These are phyloP conservation scores for Cicer judaicum DNA, from an alignment of 306 rosid species.

Conservation along the genomic window DNA sequence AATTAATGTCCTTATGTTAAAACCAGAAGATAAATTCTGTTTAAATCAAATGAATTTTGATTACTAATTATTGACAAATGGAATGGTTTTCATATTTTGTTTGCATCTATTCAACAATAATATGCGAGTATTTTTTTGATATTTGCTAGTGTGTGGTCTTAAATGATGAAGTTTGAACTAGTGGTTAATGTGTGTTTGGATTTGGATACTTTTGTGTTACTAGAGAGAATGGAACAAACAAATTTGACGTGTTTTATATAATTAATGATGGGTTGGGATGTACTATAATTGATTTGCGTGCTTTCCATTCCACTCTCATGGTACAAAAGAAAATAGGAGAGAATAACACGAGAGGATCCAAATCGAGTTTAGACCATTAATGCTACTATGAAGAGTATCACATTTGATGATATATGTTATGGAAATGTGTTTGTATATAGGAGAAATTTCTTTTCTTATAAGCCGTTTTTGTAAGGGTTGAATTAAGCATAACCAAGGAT, in stretches of 20 bases:
- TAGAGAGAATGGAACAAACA: background rate
- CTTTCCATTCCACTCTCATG: background rate
- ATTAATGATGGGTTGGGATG: background rate
- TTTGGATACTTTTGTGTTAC: background rate
- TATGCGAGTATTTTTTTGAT: constrained; percentile 6
- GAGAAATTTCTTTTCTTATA: too few species aligned
- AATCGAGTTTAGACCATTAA: constrained; percentile 1
- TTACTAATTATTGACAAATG: constrained; percentile 7
- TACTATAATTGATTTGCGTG: background rate
- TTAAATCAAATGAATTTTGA: background rate
- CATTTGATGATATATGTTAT: too few species aligned
- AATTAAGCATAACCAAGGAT: too few species aligned
- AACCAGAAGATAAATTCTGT: constrained; percentile 21
- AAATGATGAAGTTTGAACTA: constrained; percentile 30
- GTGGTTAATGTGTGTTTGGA: background rate
- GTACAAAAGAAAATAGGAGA: background rate
- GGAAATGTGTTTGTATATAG: too few species aligned
- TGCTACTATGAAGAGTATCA: background rate
- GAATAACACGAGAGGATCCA: background rate
- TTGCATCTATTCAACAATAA: background rate
- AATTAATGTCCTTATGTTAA: background rate
- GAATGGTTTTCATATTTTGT: constrained; percentile 20
- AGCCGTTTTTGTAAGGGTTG: too few species aligned
- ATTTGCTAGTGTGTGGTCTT: constrained; percentile 1
- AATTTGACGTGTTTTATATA: background rate